Conservation (phyloP, 106 monocot genomes). For the Hemerocallis citrina region DNA sequence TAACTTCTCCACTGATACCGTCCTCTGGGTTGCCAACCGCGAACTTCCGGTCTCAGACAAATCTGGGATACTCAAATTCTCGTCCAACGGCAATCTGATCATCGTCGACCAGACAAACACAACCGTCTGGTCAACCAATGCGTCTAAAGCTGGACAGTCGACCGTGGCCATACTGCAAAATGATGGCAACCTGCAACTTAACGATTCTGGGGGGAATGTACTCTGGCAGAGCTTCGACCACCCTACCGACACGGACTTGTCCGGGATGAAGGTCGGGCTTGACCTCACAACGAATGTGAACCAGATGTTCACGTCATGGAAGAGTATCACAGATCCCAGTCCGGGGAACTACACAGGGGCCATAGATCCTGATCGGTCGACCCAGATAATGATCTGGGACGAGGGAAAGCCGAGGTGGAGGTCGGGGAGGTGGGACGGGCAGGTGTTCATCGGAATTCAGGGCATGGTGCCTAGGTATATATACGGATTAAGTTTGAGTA, state of each 20-base stretch:
- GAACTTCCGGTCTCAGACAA: constrained; percentile 21
- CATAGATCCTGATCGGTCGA: constrained; percentile 16
- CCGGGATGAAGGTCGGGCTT: constrained; percentile 33
- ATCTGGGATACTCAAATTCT: constrained; percentile 10
- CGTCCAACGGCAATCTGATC: constrained; percentile 22
- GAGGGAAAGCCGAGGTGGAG: constrained; percentile 20
- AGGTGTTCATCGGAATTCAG: constrained; percentile 23
- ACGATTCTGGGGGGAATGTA: neutral
- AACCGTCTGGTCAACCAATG: constrained; percentile 27
- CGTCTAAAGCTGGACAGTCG: neutral
- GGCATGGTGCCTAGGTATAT: constrained; percentile 34
- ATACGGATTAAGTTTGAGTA: constrained; percentile 31
- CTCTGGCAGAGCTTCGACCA: constrained; percentile 58
- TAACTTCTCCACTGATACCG: constrained; percentile 15
- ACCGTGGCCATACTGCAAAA: neutral
- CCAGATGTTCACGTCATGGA: constrained; percentile 41
- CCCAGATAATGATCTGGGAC: constrained; percentile 27
- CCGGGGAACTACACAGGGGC: constrained; percentile 32
- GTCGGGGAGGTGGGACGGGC: constrained; percentile 39
- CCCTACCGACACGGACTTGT: constrained; percentile 30
- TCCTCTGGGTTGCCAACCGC: constrained; percentile 62
- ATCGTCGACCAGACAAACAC: constrained; percentile 3
- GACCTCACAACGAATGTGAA: constrained; percentile 4
- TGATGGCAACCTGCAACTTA: constrained; percentile 24
- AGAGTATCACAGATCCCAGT: constrained; percentile 25